A percentile compares a stretch with the other conserved stretches of the same genome.
phyloP scores from a whole-genome alignment of 1,284 basidiomycete genomes.

The Amylostereum areolatum region DNA sequence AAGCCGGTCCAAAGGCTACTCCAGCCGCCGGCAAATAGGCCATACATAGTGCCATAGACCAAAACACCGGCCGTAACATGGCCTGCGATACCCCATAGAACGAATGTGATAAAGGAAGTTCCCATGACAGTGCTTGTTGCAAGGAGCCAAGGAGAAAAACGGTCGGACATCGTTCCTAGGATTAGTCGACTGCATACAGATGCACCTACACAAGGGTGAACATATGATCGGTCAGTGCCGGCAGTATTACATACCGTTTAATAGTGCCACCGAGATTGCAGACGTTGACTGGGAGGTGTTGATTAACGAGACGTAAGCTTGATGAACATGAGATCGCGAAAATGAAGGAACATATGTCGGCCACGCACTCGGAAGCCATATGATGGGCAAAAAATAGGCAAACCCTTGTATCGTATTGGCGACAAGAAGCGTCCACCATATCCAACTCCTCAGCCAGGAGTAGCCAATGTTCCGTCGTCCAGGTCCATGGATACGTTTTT shows the following conservation, averaged over 20 bases:
- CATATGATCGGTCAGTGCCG: neutral
- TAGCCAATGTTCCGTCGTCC: conserved; percentile 3
- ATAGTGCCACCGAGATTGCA: conserved; percentile 15
- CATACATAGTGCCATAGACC: conserved; percentile 19
- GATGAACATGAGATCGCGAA: neutral
- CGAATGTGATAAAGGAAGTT: conserved; percentile 16
- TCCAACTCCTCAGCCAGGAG: conserved; percentile 13
- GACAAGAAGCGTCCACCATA: conserved; percentile 15
- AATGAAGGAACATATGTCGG: neutral
- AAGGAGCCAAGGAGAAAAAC: conserved; percentile 18
- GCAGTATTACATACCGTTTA: conserved; percentile 11
- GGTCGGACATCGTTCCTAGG: conserved; percentile 19
- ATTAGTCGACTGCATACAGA: conserved; percentile 18
- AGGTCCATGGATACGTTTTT: conserved; percentile 12
- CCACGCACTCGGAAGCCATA: conserved; percentile 17
- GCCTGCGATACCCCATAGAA: conserved; percentile 22
- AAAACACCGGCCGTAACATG: conserved; percentile 18
- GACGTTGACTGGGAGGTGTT: conserved; percentile 11
- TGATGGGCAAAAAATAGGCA: conserved; percentile 16
- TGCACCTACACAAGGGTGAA: neutral
- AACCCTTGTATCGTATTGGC: conserved; percentile 20
- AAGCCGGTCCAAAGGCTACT: conserved; percentile 20
- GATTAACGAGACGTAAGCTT: conserved; percentile 17
- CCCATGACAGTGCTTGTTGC: conserved; percentile 14
- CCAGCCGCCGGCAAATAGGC: conserved; percentile 21